phyloP scores from a whole-genome alignment of 805 yeast genomes.

The Kodamaea lidongshanica region DNA sequence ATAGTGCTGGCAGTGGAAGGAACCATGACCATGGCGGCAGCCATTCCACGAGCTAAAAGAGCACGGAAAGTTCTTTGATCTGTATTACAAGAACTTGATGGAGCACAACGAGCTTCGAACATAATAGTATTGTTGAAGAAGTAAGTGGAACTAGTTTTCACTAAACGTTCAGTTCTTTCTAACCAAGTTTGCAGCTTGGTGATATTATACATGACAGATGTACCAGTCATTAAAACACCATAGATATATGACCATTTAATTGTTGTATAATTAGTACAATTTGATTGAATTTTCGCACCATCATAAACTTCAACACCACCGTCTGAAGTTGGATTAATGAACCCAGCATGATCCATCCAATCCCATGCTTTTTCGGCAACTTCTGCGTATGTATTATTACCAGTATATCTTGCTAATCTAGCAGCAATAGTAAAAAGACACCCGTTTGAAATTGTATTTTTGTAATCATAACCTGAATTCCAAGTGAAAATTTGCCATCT shows the following conservation, averaged over 20 bases:
- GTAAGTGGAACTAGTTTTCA: slow-evolving; percentile 30
- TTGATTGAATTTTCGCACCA: slow-evolving; percentile 48
- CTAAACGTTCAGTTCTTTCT: slow-evolving; percentile 26
- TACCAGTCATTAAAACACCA: slow-evolving; percentile 61
- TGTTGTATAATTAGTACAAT: slow-evolving; percentile 45
- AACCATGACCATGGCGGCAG: slow-evolving; percentile 49
- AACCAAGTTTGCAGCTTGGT: slow-evolving; percentile 46
- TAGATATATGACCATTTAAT: slow-evolving; percentile 66
- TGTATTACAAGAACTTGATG: slow-evolving; percentile 49
- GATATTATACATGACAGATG: slow-evolving; percentile 61
- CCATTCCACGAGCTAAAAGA: slow-evolving; percentile 59
- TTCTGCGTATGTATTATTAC: slow-evolving; percentile 64
- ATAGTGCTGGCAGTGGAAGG: slow-evolving; percentile 44
- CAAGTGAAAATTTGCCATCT: slow-evolving; percentile 95
- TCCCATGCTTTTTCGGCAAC: slow-evolving; percentile 74
- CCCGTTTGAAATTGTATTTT: slow-evolving; percentile 88
- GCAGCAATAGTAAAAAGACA: slow-evolving; percentile 84
- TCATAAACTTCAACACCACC: slow-evolving; percentile 37
- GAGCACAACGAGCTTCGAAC: slow-evolving; percentile 59
- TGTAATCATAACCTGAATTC: slow-evolving; percentile 92
- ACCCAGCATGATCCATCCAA: slow-evolving; percentile 56
- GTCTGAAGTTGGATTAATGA: slow-evolving; percentile 6
- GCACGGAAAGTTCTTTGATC: slow-evolving; percentile 76
- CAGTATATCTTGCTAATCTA: slow-evolving; percentile 76
- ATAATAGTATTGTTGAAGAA: slow-evolving; percentile 43